Evolutionary conservation across 2,329 filamentous ascomycete species (phyloP), one percentile per base, ranked within the genome.

Genomic region (Paraconiothyrium sp.): DNA sequence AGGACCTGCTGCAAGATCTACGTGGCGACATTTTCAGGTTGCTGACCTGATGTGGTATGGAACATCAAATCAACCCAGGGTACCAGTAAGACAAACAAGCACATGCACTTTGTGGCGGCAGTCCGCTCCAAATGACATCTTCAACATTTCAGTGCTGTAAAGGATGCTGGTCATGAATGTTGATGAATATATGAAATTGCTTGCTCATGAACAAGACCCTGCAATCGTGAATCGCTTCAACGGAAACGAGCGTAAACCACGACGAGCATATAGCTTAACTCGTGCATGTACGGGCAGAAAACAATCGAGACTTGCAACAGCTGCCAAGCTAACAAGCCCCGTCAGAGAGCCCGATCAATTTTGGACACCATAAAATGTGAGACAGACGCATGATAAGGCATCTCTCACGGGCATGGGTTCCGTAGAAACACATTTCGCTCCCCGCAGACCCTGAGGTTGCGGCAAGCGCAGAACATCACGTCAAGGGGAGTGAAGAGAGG

Each of bases 381-480:
- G 68, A 59, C 58, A 64, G 72, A 76, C 73, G 72, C 75, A 78
- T 75, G 62, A 64, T 60, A 13, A 64, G 46, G 74, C 72, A 75
- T 74, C 72, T 72, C 70, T 72, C 75, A 77, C 75, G 73, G 74
- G 75, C 74, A 77, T 78, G 70, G 64, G 75, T 74, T 76, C 74
- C 75, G 61, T 58, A 54, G 41, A 11, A 13, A 20, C 14, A 24
- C 41, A 20, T 39, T 14, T 24, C 34, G 14, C 3, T 7, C 11
- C 16, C 32, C 27, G 39, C 4, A 32, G 35, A 49, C 30, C 41
- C 43, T 20, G 9, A 22, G 43, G 43, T 20, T 20, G 61, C 14
- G 41, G 32, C 20, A 49, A 24, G 24, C 22, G n/a, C 41, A 46
- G 22, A n/a, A 55, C 22, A 49, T 58, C 39, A 61, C 30, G 3